These are phyloP conservation scores for Ogataea philodendri DNA, from an alignment of 805 yeast species.

Conservation along the genomic window DNA sequence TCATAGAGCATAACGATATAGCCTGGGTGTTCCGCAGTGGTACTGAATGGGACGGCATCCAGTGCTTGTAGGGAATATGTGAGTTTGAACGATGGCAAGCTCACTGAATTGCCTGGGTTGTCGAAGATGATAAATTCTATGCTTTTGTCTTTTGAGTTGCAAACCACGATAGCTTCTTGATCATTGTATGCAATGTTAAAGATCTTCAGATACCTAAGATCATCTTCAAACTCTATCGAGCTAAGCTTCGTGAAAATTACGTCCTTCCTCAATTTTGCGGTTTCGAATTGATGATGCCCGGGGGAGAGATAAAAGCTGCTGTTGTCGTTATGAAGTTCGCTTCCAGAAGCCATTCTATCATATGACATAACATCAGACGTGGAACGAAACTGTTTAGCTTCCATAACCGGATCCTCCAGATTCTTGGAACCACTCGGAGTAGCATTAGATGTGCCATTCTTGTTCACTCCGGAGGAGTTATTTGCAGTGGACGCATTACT, in stretches of 20 bases:
- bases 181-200: slow-evolving; percentile 44
- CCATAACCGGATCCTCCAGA: slow-evolving; percentile 33
- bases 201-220: slow-evolving; percentile 34
- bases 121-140: slow-evolving; percentile 52
- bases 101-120: slow-evolving; percentile 31
- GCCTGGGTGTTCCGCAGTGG: slow-evolving; percentile 38
- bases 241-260: slow-evolving; percentile 65
- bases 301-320: slow-evolving; percentile 23
- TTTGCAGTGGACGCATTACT: slow-evolving; percentile 5
- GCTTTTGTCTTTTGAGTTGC: slow-evolving; percentile 41
- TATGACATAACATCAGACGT: slow-evolving; percentile 41
- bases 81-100: slow-evolving; percentile 25
- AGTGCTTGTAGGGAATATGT: slow-evolving; percentile 25
- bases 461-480: slow-evolving; percentile 21
- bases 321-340: slow-evolving; percentile 31
- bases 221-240: slow-evolving; percentile 36
- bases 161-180: slow-evolving; percentile 61
- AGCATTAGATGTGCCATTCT: slow-evolving; percentile 21
- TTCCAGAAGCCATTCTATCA: slow-evolving; percentile 46
- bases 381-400: slow-evolving; percentile 34
- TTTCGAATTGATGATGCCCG: slow-evolving; percentile 26
- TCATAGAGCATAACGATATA: slow-evolving; percentile 43
- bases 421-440: slow-evolving; percentile 45
- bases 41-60: slow-evolving; percentile 42
- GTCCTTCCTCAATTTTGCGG: slow-evolving; percentile 53